phyloP scores from a whole-genome alignment of 2,329 filamentous ascomycete genomes.

The Sphaerulina vaccinii region DNA sequence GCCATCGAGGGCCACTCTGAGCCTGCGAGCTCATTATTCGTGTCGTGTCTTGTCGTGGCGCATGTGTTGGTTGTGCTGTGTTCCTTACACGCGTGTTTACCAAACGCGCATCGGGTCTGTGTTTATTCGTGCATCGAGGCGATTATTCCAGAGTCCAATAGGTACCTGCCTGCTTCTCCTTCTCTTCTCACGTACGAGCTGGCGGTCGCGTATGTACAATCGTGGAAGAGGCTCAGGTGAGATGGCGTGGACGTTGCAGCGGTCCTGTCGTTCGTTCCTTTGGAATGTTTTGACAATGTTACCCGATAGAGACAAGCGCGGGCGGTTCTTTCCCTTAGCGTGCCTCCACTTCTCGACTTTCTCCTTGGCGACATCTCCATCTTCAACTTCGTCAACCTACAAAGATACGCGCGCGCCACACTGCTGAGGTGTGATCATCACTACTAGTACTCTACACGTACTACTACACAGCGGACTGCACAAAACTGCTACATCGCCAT shows the following conservation, averaged over 20 bases:
- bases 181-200: neutral
- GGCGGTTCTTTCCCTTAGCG: too few species aligned
- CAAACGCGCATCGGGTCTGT: constrained; percentile 15
- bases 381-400: too few species aligned
- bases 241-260: neutral
- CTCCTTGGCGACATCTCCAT: too few species aligned
- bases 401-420: too few species aligned
- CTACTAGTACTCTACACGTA: neutral
- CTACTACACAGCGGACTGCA: neutral
- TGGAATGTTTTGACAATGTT: too few species aligned
- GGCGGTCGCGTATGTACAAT: constrained; percentile 5
- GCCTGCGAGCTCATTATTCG: constrained; percentile 55
- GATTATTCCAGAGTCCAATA: too few species aligned
- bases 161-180: neutral
- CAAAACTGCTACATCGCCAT: neutral
- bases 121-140: constrained; percentile 7
- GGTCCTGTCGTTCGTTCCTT: too few species aligned
- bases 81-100: constrained; percentile 22
- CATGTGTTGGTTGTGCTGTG: constrained; percentile 19
- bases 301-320: too few species aligned
- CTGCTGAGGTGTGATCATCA: neutral
- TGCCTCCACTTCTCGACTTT: too few species aligned
- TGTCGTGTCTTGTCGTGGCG: constrained; percentile 18
- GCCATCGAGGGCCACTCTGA: constrained; percentile 66
- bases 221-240: neutral